Evolutionary conservation across 345 rosid genomes (phyloP), one percentile per base, ranked within the genome.

Genomic region (Mercurialis annua): DNA sequence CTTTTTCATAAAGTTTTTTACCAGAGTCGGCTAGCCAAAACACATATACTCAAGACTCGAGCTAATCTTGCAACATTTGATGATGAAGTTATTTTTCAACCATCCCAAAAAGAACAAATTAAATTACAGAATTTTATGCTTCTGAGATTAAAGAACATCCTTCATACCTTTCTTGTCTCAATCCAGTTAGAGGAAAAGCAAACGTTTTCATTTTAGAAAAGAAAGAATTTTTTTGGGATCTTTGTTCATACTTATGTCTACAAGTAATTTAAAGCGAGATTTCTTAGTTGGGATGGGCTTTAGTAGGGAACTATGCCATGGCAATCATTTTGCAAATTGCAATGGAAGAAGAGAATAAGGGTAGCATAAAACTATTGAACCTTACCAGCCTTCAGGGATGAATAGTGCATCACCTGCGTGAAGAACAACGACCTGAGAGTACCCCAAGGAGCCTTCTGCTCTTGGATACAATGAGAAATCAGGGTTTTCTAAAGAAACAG

Each of bases 331-430:
- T 49, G 24, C 6, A 6, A 26, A 49, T 49, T 49, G 53, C 24
- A 49, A 16, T 4, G 20, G 53, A 40, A 40, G 44, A 4, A 40
- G 11, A 40, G 50, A n/a, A 60, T 21, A 5, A 14, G 20, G 11
- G 10, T 4, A 40, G 11, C 44, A 40, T 40, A 40, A 40, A 55
- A 51, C 73, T 64, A 62, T 68, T 64, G 76, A 80, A 54, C 48
- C 31, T 84, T 84, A 89, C 96, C 98, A 91, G 82, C 98, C 99
- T 89, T 87, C 99, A 38, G 98, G 99, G 75, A 94, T 89, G 86
- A 91, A 94, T 76, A 94, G 88, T 73, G 88, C 98, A 83, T 91
- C 98, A 43, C 97, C 93, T 31, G 88, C 87, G 42, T 81, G 71
- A 71, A 94, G 97, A 74, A 72, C 76, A 73, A 84, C 88, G 79